These are phyloP conservation scores for Tulasnella calospora DNA, from an alignment of 768 basidiomycete genomes.

Conservation along the genomic window DNA sequence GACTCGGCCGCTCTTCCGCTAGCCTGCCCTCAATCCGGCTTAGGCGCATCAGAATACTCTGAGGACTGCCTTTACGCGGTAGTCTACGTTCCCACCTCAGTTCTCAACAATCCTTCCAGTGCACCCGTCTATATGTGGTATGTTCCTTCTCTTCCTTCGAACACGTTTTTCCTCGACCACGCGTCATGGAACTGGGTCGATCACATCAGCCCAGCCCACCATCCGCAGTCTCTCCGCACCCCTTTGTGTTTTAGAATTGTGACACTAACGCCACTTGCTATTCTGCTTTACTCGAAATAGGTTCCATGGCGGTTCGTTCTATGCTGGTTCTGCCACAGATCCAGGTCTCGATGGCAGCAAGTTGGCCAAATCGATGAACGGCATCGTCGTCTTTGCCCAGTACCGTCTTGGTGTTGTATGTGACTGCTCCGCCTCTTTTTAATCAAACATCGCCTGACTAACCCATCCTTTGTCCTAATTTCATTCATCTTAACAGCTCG, in stretches of 20 bases:
- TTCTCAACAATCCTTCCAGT: constrained; percentile 32
- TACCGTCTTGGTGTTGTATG: constrained; percentile 76
- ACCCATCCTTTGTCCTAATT: not conserved
- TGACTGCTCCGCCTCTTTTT: constrained; percentile 25
- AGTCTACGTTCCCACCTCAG: constrained; percentile 57
- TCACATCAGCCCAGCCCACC: no score
- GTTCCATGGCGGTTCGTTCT: constrained; percentile 85
- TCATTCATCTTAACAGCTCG: constrained; percentile 46
- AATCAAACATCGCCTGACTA: no score
- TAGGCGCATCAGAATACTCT: constrained; percentile 43
- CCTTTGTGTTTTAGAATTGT: not conserved
- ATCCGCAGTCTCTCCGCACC: not conserved
- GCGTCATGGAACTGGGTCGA: not conserved
- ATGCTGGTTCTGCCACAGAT: constrained; percentile 61
- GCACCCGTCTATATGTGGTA: constrained; percentile 60
- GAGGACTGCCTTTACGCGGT: constrained; percentile 84
- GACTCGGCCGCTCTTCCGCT: constrained; percentile 56
- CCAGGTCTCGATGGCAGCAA: constrained; percentile 73
- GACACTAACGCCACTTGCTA: not conserved
- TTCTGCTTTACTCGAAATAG: constrained; percentile 37
- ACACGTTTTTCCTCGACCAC: not conserved
- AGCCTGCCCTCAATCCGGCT: constrained; percentile 62
- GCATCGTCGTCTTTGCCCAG: constrained; percentile 77
- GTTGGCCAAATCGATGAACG: constrained; percentile 62
- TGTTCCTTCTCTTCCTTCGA: constrained; percentile 30